These are phyloP conservation scores for Trametopsis cervina DNA, from an alignment of 768 basidiomycete species.

Conservation along the genomic window DNA sequence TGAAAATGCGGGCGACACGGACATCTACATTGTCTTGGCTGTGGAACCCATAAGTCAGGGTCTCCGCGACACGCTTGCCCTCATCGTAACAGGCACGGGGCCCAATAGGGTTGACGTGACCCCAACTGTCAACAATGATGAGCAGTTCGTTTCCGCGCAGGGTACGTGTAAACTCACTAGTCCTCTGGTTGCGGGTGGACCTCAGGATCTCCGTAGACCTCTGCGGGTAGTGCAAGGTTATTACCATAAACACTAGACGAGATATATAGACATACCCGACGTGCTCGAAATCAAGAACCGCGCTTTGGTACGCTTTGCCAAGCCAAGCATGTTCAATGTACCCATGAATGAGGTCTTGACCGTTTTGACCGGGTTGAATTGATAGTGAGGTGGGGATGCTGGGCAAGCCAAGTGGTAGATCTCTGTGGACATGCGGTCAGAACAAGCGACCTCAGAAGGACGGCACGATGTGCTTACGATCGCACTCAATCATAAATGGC, in stretches of 20 bases:
- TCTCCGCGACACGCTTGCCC: constrained; percentile 98
- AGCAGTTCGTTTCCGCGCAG: no score
- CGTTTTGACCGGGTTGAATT: constrained; percentile 96
- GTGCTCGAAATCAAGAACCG: constrained; percentile 95
- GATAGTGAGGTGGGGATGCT: constrained; percentile 95
- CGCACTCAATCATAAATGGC: constrained; percentile 98
- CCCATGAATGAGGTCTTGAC: constrained; percentile 99
- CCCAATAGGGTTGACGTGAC: constrained; percentile 97
- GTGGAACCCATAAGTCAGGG: constrained; percentile 93
- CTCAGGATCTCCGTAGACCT: constrained; percentile 98
- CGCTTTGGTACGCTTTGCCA: constrained; percentile 96
- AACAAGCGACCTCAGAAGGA: background rate
- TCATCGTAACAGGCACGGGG: constrained; percentile 99
- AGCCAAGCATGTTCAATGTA: constrained; percentile 96
- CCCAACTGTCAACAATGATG: constrained; percentile 85
- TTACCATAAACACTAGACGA: background rate
- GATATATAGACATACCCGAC: constrained; percentile 53
- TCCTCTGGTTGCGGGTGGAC: constrained; percentile 96
- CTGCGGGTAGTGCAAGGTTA: constrained; percentile 29
- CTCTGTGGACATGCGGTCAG: constrained; percentile 38
- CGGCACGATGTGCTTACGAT: constrained; percentile 53
- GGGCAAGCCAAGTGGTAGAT: constrained; percentile 99
- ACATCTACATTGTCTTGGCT: constrained; percentile 94
- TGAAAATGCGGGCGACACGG: constrained; percentile 97
- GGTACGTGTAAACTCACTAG: constrained; percentile 78